Percentiles rank a stretch among this genome's conserved stretches.
Evolutionary conservation across 352 stramenopile species (phyloP).

Genomic region (Phytophthora boehmeriae): DNA sequence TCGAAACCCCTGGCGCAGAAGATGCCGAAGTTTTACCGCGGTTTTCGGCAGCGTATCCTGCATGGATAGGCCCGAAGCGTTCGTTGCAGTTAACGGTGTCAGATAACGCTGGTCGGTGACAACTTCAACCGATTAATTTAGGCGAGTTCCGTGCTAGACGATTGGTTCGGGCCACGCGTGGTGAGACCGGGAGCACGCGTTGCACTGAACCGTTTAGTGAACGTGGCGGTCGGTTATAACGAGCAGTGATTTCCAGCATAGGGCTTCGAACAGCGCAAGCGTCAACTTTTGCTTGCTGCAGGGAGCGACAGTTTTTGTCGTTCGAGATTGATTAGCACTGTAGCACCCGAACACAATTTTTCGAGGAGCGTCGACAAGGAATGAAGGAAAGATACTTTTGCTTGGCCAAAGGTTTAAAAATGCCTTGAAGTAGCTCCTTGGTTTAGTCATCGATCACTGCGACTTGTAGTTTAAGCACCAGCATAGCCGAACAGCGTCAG

Average conservation of each 20-base stretch:
- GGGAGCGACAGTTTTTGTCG: too few relatives aligned
- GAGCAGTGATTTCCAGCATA: too few relatives aligned
- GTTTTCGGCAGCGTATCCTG: too few relatives aligned
- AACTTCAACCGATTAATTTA: constrained; percentile 1
- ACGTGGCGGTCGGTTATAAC: not conserved
- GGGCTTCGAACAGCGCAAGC: too few relatives aligned
- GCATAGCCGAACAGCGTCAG: constrained; percentile 86
- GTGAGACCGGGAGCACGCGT: not conserved
- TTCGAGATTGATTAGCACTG: too few relatives aligned
- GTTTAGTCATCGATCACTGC: not conserved
- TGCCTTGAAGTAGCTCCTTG: not conserved
- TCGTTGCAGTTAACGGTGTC: constrained; percentile 12
- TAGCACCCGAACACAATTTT: too few relatives aligned
- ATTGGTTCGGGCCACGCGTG: constrained; percentile 18
- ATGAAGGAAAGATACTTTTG: too few relatives aligned
- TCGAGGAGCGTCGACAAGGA: not conserved
- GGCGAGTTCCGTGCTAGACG: not conserved
- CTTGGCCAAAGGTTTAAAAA: too few relatives aligned
- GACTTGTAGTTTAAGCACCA: constrained; percentile 29
- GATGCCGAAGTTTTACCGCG: too few relatives aligned
- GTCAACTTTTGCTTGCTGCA: too few relatives aligned
- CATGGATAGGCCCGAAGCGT: not conserved
- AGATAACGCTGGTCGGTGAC: constrained; percentile 8
- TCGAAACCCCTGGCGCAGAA: not conserved
- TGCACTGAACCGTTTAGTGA: not conserved